These are phyloP conservation scores for Apophysomyces variabilis DNA, from an alignment of 371 early-diverging fungal species.

Conservation along the genomic window DNA sequence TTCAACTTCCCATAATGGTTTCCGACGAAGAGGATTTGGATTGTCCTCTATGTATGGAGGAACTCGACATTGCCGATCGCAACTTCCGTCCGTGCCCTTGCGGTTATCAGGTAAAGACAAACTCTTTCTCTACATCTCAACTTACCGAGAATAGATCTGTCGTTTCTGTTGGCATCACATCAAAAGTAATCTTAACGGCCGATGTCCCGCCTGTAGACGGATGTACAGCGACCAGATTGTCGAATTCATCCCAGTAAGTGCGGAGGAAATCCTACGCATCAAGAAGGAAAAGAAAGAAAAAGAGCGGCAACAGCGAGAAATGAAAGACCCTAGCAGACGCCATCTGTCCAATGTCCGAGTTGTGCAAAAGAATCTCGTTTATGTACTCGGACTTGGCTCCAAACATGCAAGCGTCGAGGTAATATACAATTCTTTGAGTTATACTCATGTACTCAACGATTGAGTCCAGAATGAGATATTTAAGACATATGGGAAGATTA, in stretches of 20 bases:
- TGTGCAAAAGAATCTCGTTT: constrained; percentile 92
- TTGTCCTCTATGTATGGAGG: constrained; percentile 90
- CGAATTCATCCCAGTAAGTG: constrained; percentile 42
- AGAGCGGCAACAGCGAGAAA: constrained; percentile 83
- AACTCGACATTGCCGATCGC: constrained; percentile 82
- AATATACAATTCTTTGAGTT: constrained; percentile 25
- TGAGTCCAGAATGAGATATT: constrained; percentile 79
- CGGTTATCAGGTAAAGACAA: constrained; percentile 73
- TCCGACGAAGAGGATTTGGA: constrained; percentile 79
- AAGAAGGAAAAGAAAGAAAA: constrained; percentile 82
- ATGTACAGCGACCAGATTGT: constrained; percentile 65
- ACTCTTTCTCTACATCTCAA: constrained; percentile 9
- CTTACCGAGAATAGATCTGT: constrained; percentile 65
- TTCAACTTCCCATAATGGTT: constrained; percentile 18
- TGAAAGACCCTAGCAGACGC: constrained; percentile 76
- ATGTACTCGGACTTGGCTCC: constrained; percentile 86
- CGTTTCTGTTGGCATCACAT: constrained; percentile 91
- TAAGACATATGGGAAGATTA: constrained; percentile 95
- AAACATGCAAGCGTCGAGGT: constrained; percentile 87
- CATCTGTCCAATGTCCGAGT: constrained; percentile 89
- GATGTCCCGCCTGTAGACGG: constrained; percentile 84
- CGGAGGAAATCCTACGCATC: constrained; percentile 45
- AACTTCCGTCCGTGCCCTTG: constrained; percentile 88
- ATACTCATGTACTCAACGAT: neutral
- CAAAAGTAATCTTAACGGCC: constrained; percentile 79